These are phyloP conservation scores for Calendula officinalis DNA, from an alignment of 129 eudicot genomes.

Conservation along the genomic window DNA sequence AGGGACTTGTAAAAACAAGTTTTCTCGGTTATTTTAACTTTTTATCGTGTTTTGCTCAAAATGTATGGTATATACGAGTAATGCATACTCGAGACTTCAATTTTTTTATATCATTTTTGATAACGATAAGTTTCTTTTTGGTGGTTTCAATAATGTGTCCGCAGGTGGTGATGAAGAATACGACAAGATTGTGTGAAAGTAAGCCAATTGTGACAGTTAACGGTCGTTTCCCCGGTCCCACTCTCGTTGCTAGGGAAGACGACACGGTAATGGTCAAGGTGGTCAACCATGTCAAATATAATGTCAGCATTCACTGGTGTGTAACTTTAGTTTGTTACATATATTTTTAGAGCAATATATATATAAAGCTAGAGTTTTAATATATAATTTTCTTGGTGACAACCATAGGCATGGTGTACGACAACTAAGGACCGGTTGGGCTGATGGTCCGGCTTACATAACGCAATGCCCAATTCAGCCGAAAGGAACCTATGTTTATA, in stretches of 20 bases:
- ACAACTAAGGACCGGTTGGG: conserved; percentile 88
- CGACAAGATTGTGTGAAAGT: conserved; percentile 55
- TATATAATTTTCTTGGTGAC: neutral
- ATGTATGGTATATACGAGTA: neutral
- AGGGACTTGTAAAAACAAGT: neutral
- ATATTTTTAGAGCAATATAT: neutral
- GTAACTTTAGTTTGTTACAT: neutral
- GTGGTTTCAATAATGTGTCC: neutral
- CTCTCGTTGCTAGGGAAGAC: conserved; percentile 67
- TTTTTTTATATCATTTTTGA: neutral
- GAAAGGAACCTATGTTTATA: conserved; percentile 52
- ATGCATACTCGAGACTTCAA: neutral
- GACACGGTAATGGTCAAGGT: conserved; percentile 73
- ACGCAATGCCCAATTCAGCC: conserved; percentile 94
- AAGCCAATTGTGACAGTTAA: conserved; percentile 72
- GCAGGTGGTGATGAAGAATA: conserved; percentile 69
- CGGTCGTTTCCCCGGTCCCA: conserved; percentile 74
- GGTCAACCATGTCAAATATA: conserved; percentile 64
- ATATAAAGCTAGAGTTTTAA: neutral
- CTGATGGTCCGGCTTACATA: conserved; percentile 90
- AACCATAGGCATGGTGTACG: conserved; percentile 70
- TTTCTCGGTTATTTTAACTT: neutral
- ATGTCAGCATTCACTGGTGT: conserved; percentile 77
- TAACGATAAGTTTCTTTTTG: neutral
- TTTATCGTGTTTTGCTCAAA: neutral